Evolutionary conservation across 805 yeast genomes (phyloP).

Genomic region (Candida odintsovae): DNA sequence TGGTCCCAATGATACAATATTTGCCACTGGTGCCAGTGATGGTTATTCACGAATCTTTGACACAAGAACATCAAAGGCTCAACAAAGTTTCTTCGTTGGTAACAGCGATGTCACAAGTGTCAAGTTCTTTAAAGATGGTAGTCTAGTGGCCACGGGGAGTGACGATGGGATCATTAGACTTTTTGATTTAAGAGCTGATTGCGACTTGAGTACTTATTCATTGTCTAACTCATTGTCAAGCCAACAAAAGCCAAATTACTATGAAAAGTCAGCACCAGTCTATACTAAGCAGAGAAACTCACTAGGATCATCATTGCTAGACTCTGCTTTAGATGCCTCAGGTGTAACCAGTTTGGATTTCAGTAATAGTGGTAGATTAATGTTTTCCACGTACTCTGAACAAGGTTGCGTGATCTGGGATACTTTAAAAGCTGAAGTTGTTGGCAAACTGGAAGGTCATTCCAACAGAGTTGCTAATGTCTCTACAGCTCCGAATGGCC

Average conservation of each 20-base stretch:
- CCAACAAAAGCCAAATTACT: slow-evolving; percentile 9
- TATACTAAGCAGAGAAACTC: slow-evolving; percentile 12
- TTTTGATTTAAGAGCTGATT: slow-evolving; percentile 73
- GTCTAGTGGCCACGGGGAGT: slow-evolving; percentile 66
- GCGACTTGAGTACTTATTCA: slow-evolving; percentile 51
- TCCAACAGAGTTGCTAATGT: slow-evolving; percentile 57
- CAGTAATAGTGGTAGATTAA: slow-evolving; percentile 65
- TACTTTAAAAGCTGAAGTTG: slow-evolving; percentile 52
- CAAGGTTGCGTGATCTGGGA: slow-evolving; percentile 78
- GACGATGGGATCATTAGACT: slow-evolving; percentile 72
- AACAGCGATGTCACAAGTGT: slow-evolving; percentile 60
- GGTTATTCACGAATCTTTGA: slow-evolving; percentile 69
- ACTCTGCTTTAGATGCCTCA: slow-evolving; percentile 42
- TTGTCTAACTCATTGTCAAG: slow-evolving; percentile 13
- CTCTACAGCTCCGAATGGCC: slow-evolving; percentile 64
- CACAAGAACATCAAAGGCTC: slow-evolving; percentile 38
- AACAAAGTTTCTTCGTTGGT: slow-evolving; percentile 48
- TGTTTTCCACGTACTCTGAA: slow-evolving; percentile 74
- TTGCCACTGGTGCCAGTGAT: slow-evolving; percentile 65
- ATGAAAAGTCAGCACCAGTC: slow-evolving; percentile 6
- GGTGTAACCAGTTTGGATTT: slow-evolving; percentile 71
- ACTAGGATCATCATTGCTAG: slow-evolving; percentile 5
- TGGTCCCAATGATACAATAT: slow-evolving; percentile 23
- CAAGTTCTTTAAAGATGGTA: slow-evolving; percentile 62
- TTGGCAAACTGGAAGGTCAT: slow-evolving; percentile 66